Evolutionary conservation across 2,329 filamentous ascomycete species (phyloP).

Genomic region (Aspergillus tubingensis): DNA sequence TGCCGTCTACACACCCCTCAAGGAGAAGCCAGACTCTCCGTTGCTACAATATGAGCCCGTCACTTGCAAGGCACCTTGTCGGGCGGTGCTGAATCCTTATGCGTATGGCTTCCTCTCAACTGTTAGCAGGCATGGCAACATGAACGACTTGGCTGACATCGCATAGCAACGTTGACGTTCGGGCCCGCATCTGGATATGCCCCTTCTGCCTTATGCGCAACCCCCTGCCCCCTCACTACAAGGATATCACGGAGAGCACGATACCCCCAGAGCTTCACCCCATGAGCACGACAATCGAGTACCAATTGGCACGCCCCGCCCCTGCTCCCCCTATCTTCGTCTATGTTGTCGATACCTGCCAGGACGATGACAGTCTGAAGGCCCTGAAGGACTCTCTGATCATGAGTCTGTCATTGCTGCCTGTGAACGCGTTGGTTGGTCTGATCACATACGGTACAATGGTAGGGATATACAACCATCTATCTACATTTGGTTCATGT

Average conservation of each 20-base stretch:
- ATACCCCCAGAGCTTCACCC: slow-evolving; percentile 68
- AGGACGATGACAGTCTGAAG: slow-evolving; percentile 68
- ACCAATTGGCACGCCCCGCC: slow-evolving; percentile 62
- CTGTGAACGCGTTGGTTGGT: slow-evolving; percentile 64
- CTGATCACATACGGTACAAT: slow-evolving; percentile 80
- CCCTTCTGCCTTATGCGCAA: slow-evolving; percentile 69
- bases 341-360: slow-evolving; percentile 69
- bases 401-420: slow-evolving; percentile 65
- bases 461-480: slow-evolving; percentile 54
- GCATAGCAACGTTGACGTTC: slow-evolving; percentile 63
- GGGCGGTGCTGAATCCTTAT: slow-evolving; percentile 94
- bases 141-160: slow-evolving; percentile 26
- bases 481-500: slow-evolving; percentile 5
- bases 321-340: slow-evolving; percentile 68
- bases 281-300: slow-evolving; percentile 66
- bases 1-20: slow-evolving; percentile 90
- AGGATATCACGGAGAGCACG: slow-evolving; percentile 66
- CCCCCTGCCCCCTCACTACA: slow-evolving; percentile 66
- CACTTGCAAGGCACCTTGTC: slow-evolving; percentile 92
- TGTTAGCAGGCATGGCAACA: background rate
- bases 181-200: slow-evolving; percentile 68
- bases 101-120: slow-evolving; percentile 62
- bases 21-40: slow-evolving; percentile 86
- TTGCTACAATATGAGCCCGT: slow-evolving; percentile 94
- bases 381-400: slow-evolving; percentile 68